Percentiles rank a stretch among this genome's conserved stretches.
Conservation (phyloP, 75 land plant species). For the Picea glauca region DNA sequence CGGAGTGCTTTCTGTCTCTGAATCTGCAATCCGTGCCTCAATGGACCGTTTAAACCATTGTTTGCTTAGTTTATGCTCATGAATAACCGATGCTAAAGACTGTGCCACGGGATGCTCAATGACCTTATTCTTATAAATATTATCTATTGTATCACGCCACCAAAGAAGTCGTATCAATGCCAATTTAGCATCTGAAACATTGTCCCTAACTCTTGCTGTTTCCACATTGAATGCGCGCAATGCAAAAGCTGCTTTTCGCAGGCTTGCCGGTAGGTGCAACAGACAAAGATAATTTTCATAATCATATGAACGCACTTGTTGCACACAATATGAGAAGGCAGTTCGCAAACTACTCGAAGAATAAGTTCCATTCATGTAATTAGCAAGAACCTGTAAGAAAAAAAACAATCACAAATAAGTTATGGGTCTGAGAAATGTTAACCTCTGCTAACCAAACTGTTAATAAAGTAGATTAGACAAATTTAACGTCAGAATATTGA, state of each 20-base stretch:
- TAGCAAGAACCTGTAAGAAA: neutral
- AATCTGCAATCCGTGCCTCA: conserved; percentile 86
- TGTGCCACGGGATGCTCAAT: conserved; percentile 82
- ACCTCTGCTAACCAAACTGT: no score
- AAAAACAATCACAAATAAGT: neutral
- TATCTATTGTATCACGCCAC: conserved; percentile 95
- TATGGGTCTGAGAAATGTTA: no score
- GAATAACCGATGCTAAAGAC: conserved; percentile 60
- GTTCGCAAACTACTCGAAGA: conserved; percentile 43
- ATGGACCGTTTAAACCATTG: conserved; percentile 84
- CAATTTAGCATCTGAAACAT: conserved; percentile 67
- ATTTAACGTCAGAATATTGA: no score
- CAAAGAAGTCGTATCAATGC: conserved; percentile 91
- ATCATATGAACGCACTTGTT: conserved; percentile 86
- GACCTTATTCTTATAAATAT: conserved; percentile 53
- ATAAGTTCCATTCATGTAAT: conserved; percentile 42
- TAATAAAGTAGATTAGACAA: no score
- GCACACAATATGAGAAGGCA: conserved; percentile 93
- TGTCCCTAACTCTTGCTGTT: conserved; percentile 86
- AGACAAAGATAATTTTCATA: conserved; percentile 91
- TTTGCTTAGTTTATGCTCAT: conserved; percentile 76
- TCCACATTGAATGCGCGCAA: conserved; percentile 96
- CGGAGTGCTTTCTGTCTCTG: conserved; percentile 62
- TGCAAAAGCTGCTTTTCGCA: conserved; percentile 89
- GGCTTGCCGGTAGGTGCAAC: conserved; percentile 71